Conservation (phyloP, 2,329 filamentous ascomycete species). For the Allantophomopsis cytisporea region DNA sequence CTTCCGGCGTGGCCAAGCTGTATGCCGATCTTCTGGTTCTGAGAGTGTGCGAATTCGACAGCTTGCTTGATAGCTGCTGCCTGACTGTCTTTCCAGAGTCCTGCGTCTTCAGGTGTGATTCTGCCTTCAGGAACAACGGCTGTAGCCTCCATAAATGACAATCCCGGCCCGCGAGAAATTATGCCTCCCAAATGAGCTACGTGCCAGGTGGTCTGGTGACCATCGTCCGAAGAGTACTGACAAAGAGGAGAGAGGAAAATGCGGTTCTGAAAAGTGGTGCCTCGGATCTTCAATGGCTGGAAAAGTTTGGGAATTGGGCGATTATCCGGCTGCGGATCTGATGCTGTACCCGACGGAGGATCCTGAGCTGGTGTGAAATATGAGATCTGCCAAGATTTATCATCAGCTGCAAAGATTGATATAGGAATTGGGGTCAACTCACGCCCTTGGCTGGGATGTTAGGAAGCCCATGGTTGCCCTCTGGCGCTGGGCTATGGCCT, state of each 20-base stretch:
- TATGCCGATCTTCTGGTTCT: conserved; percentile 63
- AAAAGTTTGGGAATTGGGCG: conserved; percentile 34
- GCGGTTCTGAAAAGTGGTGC: conserved; percentile 51
- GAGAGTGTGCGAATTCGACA: conserved; percentile 67
- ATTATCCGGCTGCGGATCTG: conserved; percentile 28
- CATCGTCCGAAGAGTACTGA: conserved; percentile 53
- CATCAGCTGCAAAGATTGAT: background rate
- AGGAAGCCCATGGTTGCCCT: background rate
- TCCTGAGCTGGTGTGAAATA: conserved; percentile 34
- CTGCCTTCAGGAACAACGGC: conserved; percentile 62
- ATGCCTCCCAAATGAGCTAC: conserved; percentile 72
- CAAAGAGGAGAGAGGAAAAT: conserved; percentile 51
- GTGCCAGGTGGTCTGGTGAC: conserved; percentile 71
- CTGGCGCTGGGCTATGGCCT: conserved; percentile 3
- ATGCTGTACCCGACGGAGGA: conserved; percentile 28
- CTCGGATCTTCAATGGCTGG: conserved; percentile 23
- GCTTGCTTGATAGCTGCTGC: conserved; percentile 57
- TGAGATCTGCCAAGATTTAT: conserved; percentile 15
- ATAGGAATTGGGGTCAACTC: background rate
- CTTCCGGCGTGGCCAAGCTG: conserved; percentile 74
- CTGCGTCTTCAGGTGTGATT: conserved; percentile 68
- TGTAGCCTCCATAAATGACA: conserved; percentile 69
- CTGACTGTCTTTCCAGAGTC: conserved; percentile 77
- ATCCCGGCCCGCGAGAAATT: conserved; percentile 57
- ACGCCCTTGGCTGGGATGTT: background rate